Conservation (phyloP, 331 rosid genomes). For the Prunus yedoensis region DNA sequence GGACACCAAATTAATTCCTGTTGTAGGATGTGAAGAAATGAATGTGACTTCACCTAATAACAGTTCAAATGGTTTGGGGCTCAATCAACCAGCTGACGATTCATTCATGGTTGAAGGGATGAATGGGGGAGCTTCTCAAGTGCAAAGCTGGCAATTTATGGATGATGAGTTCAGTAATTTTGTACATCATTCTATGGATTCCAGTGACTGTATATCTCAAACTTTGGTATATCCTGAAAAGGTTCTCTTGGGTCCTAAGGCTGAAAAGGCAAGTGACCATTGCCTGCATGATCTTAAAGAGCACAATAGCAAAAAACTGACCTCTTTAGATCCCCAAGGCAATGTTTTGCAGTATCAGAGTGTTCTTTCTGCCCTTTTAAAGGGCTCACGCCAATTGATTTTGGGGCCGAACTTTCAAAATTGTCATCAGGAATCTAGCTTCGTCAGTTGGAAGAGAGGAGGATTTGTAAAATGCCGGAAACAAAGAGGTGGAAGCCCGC, state of each 20-base stretch:
- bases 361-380: slow-evolving; percentile 58
- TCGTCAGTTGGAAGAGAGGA: slow-evolving; percentile 57
- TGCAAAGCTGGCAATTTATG: slow-evolving; percentile 72
- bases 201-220: slow-evolving; percentile 86
- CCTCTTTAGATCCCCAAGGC: slow-evolving; percentile 35
- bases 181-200: slow-evolving; percentile 61
- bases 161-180: slow-evolving; percentile 71
- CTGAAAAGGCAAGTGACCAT: slow-evolving; percentile 26
- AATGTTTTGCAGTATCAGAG: slow-evolving; percentile 61
- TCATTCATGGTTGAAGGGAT: slow-evolving; percentile 46
- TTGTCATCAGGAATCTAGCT: slow-evolving; percentile 49
- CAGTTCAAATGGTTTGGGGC: slow-evolving; percentile 52
- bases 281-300: slow-evolving; percentile 36
- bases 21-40: slow-evolving; percentile 35
- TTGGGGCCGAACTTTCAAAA: slow-evolving; percentile 45
- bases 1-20: slow-evolving; percentile 38
- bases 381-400: slow-evolving; percentile 52
- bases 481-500: slow-evolving; percentile 44
- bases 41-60: slow-evolving; percentile 54
- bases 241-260: slow-evolving; percentile 32
- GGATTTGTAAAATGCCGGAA: slow-evolving; percentile 33
- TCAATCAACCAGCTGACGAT: slow-evolving; percentile 42
- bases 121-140: slow-evolving; percentile 55
- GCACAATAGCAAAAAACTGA: slow-evolving; percentile 43
- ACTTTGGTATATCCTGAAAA: slow-evolving; percentile 53